Conservation (phyloP, 2,329 filamentous ascomycete genomes). For the Penicillium aurantiogriseum region DNA sequence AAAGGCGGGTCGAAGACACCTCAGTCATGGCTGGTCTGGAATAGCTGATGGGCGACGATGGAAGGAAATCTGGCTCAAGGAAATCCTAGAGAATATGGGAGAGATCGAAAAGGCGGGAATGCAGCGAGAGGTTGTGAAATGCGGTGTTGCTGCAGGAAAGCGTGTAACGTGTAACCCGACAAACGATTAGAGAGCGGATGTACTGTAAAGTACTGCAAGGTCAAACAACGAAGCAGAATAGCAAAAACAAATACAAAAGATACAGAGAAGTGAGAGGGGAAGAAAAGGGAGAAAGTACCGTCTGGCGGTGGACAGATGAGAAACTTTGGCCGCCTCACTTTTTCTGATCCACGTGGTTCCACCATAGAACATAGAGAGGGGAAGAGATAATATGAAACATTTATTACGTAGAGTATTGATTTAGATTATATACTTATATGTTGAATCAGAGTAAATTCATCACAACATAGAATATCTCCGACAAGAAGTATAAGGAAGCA, state of each 20-base stretch:
- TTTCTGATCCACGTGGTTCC: conserved; percentile 24
- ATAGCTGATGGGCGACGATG: conserved; percentile 7
- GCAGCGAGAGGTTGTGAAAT: conserved; percentile 1
- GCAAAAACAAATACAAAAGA: neutral
- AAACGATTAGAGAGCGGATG: neutral
- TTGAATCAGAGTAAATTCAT: neutral
- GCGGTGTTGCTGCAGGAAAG: conserved; percentile 12
- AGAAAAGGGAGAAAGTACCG: conserved; percentile 16
- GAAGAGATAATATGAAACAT: neutral
- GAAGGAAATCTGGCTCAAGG: conserved; percentile 9
- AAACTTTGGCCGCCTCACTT: conserved; percentile 27
- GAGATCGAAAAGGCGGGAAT: neutral
- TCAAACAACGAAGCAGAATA: neutral
- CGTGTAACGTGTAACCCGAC: conserved; percentile 3
- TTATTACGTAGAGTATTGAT: neutral
- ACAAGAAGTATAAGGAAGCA: neutral
- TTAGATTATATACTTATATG: neutral
- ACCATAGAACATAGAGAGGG: neutral
- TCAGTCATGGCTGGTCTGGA: conserved; percentile 62
- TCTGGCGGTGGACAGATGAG: conserved; percentile 24
- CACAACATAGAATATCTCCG: no score
- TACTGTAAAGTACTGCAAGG: neutral
- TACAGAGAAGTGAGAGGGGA: conserved; percentile 2
- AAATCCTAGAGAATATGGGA: conserved; percentile 4
- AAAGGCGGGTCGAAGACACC: conserved; percentile 91